Base-by-base conservation (phyloP, 495 filamentous ascomycete species). In the Neurospora africana region DNA sequence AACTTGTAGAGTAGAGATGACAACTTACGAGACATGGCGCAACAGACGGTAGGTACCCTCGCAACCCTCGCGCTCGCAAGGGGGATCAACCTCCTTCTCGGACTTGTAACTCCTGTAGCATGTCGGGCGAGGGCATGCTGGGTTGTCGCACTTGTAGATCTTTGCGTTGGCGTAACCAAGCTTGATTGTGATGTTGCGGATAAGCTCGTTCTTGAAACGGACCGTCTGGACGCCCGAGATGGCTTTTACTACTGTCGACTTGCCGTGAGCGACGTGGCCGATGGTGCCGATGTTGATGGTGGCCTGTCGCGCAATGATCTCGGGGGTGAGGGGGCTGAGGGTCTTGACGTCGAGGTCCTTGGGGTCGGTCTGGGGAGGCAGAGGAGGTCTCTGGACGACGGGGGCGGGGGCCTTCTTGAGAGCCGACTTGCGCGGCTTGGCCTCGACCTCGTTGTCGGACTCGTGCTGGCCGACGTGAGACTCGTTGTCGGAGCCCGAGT, bases 241-340 rank as follows among this genome's bases (percentile, higher is more conserved):
- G 71, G 95, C 95, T 87, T 99, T 99, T 72, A 99, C 95, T 30
- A 99, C 96, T 19, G 95, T 99, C 53, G 92, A 95, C 82, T 99
- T 98, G 73, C 95, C 94, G 89, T 98, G 95, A 77, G 95, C 96
- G 86, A 98, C 95, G 82, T 98, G 96, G 68, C 95, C 95, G 82
- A 99, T 98, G 41, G 95, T 98, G 74, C 94, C 95, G 77, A 99
- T 98, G 84, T 99, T 99, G 85, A 98, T 97, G 41, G 96, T 99
- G 30, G 95, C 95, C 87, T 99, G 95, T 72, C 96, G 90, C 72
- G 91, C 89, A 79, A 99, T 99, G 77, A 99, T 97, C 78, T 98
- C 95, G 73, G 95, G 94, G 4, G 95, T 93, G 72, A 97, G 84
- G 44, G 95, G 96, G 70, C 85, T 92, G 73, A 99, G 83, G 35